These are phyloP conservation scores for Rubia yunnanensis DNA, from an alignment of 257 asterid species.

Conservation along the genomic window DNA sequence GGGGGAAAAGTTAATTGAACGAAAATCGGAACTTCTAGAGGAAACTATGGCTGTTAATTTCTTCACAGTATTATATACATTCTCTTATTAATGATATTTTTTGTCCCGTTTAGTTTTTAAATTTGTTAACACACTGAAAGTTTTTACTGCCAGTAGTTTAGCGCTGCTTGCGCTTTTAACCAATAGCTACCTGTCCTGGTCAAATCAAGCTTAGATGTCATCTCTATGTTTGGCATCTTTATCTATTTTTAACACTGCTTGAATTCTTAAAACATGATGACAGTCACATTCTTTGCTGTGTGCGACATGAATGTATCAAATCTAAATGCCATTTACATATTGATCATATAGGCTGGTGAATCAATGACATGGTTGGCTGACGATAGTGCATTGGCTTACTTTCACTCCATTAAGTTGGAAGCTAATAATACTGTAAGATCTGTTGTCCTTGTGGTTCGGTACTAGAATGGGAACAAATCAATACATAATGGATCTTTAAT, in stretches of 20 bases:
- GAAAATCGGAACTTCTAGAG: not conserved
- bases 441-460: not conserved
- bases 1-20: not conserved
- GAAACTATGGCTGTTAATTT: not conserved
- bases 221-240: not conserved
- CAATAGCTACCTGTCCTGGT: not conserved
- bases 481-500: not conserved
- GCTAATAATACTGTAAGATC: constrained; percentile 63
- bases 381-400: constrained; percentile 60
- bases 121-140: not conserved
- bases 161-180: not conserved
- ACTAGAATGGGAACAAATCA: constrained; percentile 29
- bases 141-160: not conserved
- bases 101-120: not conserved
- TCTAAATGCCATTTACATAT: constrained; percentile 16
- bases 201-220: not conserved
- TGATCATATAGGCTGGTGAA: constrained; percentile 48
- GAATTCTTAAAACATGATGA: not conserved
- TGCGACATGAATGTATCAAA: not conserved
- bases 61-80: not conserved
- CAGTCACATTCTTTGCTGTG: not conserved
- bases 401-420: constrained; percentile 71
- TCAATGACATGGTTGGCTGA: constrained; percentile 83
- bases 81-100: not conserved
- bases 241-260: not conserved